Evolutionary conservation across 352 stramenopile species (phyloP).

Genomic region (Pythium phragmitis): DNA sequence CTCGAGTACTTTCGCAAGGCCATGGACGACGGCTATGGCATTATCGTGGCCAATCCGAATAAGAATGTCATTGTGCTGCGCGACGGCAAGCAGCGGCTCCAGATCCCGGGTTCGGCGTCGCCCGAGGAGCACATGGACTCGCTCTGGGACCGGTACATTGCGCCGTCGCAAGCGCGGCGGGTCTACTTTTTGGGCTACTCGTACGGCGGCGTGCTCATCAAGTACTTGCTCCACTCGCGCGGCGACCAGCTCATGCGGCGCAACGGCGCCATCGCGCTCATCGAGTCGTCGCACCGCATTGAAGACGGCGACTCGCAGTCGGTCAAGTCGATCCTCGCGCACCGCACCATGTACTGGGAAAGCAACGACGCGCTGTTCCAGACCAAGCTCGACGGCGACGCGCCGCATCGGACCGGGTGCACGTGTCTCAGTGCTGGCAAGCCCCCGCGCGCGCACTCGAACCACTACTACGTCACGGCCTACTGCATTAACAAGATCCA

Average conservation of each 20-base stretch:
- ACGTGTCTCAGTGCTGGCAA: constrained; percentile 77
- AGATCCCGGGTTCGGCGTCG: constrained; percentile 80
- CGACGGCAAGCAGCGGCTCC: constrained; percentile 76
- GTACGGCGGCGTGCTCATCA: constrained; percentile 86
- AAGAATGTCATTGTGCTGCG: constrained; percentile 87
- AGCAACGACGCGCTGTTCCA: constrained; percentile 80
- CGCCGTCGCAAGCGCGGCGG: constrained; percentile 47
- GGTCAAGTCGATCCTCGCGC: constrained; percentile 83
- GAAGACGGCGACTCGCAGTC: constrained; percentile 85
- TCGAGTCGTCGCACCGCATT: constrained; percentile 86
- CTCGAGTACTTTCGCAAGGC: constrained; percentile 89
- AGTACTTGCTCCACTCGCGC: constrained; percentile 86
- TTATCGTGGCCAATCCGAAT: constrained; percentile 88
- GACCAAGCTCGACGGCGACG: constrained; percentile 73
- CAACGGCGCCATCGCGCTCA: constrained; percentile 83
- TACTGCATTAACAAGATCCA: constrained; percentile 89
- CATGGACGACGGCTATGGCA: constrained; percentile 80
- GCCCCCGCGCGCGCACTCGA: constrained; percentile 65
- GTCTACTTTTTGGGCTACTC: constrained; percentile 89
- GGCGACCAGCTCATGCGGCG: constrained; percentile 85
- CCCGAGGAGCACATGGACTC: constrained; percentile 89
- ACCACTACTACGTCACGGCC: constrained; percentile 88
- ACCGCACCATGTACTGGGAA: constrained; percentile 90
- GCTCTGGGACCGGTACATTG: constrained; percentile 84
- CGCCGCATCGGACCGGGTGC: constrained; percentile 78